Conservation (phyloP, 2,329 filamentous ascomycete species). For the Fusarium drepaniforme region DNA sequence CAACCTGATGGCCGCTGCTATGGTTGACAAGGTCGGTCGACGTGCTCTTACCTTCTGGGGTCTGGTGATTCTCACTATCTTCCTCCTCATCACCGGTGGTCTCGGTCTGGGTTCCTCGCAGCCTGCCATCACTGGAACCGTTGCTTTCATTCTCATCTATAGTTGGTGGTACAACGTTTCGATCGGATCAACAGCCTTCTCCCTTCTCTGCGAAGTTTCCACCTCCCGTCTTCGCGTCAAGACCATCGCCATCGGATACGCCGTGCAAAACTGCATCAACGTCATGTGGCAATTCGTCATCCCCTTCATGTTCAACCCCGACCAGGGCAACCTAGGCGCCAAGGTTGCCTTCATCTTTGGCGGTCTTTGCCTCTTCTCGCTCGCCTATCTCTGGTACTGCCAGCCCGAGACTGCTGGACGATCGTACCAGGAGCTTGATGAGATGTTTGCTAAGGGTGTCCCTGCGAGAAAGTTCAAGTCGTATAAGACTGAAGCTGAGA, state of each 20-base stretch:
- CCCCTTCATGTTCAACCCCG: conserved; percentile 32
- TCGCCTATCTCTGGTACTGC: conserved; percentile 25
- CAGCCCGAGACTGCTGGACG: conserved; percentile 37
- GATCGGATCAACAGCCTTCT: conserved; percentile 21
- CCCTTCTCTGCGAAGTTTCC: conserved; percentile 23
- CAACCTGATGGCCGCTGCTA: conserved; percentile 19
- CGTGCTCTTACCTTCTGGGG: conserved; percentile 25
- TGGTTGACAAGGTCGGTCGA: conserved; percentile 22
- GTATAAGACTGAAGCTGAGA: conserved; percentile 20
- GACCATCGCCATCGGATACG: conserved; percentile 30
- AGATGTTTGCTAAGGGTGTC: conserved; percentile 31
- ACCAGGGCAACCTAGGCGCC: conserved; percentile 26
- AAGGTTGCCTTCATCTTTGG: conserved; percentile 34
- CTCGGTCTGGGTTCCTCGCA: conserved; percentile 5
- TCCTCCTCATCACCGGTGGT: conserved; percentile 21
- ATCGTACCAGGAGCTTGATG: conserved; percentile 34
- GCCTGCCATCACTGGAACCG: conserved; percentile 9
- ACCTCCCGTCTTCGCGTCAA: conserved; percentile 29
- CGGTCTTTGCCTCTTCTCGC: conserved; percentile 17
- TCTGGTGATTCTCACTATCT: conserved; percentile 14
- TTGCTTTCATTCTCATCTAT: conserved; percentile 24
- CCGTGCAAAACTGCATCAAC: conserved; percentile 23
- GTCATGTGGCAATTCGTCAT: conserved; percentile 33
- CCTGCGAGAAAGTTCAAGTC: conserved; percentile 16
- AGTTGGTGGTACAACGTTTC: conserved; percentile 29